A percentile compares a stretch with the other conserved stretches of the same genome.
phyloP scores from a whole-genome alignment of 768 basidiomycete genomes.

The Lactarius vividus region DNA sequence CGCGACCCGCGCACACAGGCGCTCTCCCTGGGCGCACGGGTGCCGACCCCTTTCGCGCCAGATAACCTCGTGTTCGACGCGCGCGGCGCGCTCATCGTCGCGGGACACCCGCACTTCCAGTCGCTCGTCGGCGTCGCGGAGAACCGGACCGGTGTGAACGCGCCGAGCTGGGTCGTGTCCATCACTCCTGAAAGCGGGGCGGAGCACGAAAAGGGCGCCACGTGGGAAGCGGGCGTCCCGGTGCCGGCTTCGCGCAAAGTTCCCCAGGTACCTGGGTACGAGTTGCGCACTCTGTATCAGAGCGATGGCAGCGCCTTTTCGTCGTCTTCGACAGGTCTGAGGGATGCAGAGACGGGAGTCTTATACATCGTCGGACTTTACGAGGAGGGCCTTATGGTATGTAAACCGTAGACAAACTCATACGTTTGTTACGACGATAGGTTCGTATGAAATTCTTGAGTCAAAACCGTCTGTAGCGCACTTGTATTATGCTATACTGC shows the following conservation, averaged over 20 bases:
- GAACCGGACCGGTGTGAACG: conserved; percentile 38
- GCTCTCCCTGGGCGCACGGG: conserved; percentile 39
- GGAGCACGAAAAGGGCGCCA: neutral
- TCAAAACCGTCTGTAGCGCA: neutral
- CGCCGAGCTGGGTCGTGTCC: conserved; percentile 61
- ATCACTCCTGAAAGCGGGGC: conserved; percentile 33
- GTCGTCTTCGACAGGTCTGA: conserved; percentile 50
- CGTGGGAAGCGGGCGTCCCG: conserved; percentile 47
- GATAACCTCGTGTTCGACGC: conserved; percentile 62
- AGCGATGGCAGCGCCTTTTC: conserved; percentile 65
- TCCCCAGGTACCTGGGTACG: conserved; percentile 37
- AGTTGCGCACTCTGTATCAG: conserved; percentile 66
- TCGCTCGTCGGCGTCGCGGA: conserved; percentile 46
- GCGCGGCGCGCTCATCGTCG: conserved; percentile 48
- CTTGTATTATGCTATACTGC: neutral
- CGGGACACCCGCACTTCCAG: conserved; percentile 66
- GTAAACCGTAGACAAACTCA: conserved; percentile 35
- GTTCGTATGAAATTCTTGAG: neutral
- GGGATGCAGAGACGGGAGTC: conserved; percentile 46
- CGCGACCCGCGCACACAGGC: conserved; percentile 46
- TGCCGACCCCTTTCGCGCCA: conserved; percentile 55
- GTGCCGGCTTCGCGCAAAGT: conserved; percentile 46
- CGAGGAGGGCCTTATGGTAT: conserved; percentile 52
- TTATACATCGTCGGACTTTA: conserved; percentile 62
- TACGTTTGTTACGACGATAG: neutral